Conservation (phyloP, 768 basidiomycete species). For the Gloeostereum incarnatum region DNA sequence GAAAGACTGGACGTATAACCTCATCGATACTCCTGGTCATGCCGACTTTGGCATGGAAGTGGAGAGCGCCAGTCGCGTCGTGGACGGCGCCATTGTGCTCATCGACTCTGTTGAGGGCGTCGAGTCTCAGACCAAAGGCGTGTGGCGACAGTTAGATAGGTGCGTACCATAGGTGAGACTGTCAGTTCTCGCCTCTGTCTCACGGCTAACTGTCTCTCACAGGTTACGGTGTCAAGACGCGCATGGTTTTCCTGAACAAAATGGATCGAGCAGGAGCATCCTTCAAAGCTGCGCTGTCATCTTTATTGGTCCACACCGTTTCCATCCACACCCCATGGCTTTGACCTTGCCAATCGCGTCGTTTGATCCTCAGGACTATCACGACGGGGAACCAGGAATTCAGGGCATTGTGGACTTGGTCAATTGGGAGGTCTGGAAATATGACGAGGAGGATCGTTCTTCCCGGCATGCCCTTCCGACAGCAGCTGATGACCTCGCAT, state of each 20-base stretch:
- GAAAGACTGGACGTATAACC: conserved; percentile 79
- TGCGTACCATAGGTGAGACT: conserved; percentile 30
- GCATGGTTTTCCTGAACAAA: conserved; percentile 82
- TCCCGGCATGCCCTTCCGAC: conserved; percentile 42
- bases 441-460: conserved; percentile 41
- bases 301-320: conserved; percentile 61
- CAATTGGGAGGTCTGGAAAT: conserved; percentile 79
- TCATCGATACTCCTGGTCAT: conserved; percentile 88
- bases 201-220: neutral
- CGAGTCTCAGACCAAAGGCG: conserved; percentile 83
- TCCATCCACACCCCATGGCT: conserved; percentile 66
- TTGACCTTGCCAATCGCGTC: conserved; percentile 74
- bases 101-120: conserved; percentile 90
- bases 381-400: conserved; percentile 73
- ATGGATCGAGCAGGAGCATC: conserved; percentile 84
- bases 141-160: conserved; percentile 85
- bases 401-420: conserved; percentile 77
- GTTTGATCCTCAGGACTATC: conserved; percentile 56
- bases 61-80: conserved; percentile 83
- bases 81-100: conserved; percentile 83
- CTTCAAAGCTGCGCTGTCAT: conserved; percentile 59
- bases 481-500: conserved; percentile 31
- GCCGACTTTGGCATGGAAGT: conserved; percentile 98
- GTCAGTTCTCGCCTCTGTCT: neutral
- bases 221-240: conserved; percentile 73